Conservation (phyloP, 331 rosid species). For the Acacia concinna region DNA sequence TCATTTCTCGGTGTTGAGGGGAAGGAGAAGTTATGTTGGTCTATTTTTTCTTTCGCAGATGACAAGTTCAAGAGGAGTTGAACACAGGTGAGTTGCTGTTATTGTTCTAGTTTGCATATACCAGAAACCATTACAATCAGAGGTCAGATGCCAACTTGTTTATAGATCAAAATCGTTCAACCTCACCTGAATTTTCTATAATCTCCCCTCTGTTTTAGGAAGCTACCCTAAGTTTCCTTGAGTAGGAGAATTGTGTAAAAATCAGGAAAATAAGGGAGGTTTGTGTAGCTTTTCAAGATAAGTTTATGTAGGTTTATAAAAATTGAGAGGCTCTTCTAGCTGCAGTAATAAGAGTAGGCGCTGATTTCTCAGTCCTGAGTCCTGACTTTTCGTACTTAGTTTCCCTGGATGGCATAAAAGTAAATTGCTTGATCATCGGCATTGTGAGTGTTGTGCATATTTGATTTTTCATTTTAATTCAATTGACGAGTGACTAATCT, state of each 20-base stretch:
- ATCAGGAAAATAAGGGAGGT: background rate
- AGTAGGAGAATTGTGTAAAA: background rate
- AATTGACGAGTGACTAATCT: constrained; percentile 16
- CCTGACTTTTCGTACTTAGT: background rate
- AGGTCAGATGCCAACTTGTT: constrained; percentile 50
- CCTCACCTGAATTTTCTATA: background rate
- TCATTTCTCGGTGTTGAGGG: too few relatives aligned
- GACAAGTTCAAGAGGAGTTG: constrained; percentile 50
- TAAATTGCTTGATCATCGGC: background rate
- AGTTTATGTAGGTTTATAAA: background rate
- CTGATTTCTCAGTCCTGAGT: constrained; percentile 14
- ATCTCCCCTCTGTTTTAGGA: background rate
- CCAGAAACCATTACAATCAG: constrained; percentile 75
- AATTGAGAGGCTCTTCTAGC: background rate
- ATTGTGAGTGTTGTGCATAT: background rate
- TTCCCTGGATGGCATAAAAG: too few relatives aligned
- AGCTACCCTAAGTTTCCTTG: background rate
- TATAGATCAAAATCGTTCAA: background rate
- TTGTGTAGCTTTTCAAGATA: background rate
- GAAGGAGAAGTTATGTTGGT: constrained; percentile 11
- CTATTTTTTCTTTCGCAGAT: constrained; percentile 45
- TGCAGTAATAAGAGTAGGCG: constrained; percentile 3
- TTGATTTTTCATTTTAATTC: constrained; percentile 20
- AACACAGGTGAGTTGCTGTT: constrained; percentile 53
- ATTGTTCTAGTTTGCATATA: constrained; percentile 20